A percentile compares a stretch with the other conserved stretches of the same genome.
These are phyloP conservation scores for Aspergillus novofumigatus DNA, from an alignment of 2,329 filamentous ascomycete species.

Conservation along the genomic window DNA sequence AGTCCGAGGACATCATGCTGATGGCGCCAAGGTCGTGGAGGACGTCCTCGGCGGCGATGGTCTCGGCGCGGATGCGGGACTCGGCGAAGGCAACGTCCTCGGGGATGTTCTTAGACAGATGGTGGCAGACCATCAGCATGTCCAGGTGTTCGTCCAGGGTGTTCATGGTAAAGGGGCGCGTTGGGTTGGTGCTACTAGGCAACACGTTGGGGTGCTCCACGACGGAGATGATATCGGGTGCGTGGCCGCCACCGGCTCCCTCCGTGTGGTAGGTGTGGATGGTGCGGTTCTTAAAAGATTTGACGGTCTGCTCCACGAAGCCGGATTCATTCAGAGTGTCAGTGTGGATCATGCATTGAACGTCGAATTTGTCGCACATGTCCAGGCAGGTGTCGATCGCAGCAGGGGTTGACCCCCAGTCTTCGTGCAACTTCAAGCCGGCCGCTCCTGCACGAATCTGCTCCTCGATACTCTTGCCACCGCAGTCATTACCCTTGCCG, in stretches of 20 bases:
- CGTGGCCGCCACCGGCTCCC: constrained; percentile 89
- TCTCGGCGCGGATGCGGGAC: constrained; percentile 89
- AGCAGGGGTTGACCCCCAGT: constrained; percentile 88
- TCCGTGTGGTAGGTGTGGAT: constrained; percentile 98
- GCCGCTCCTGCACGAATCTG: constrained; percentile 80
- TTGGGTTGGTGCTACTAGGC: constrained; percentile 88
- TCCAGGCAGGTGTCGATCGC: constrained; percentile 82
- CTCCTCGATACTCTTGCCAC: constrained; percentile 65
- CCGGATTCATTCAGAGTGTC: constrained; percentile 95
- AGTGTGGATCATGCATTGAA: constrained; percentile 92
- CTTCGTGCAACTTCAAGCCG: constrained; percentile 90
- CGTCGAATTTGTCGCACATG: constrained; percentile 85
- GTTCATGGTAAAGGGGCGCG: constrained; percentile 82
- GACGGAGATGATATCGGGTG: constrained; percentile 91
- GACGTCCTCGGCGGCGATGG: constrained; percentile 93
- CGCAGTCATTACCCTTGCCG: constrained; percentile 86
- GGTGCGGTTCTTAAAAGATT: constrained; percentile 77
- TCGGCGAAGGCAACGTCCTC: constrained; percentile 96
- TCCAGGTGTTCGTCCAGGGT: constrained; percentile 95
- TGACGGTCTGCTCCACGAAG: constrained; percentile 89
- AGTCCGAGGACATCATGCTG: constrained; percentile 95
- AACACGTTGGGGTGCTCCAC: constrained; percentile 86
- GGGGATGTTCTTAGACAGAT: constrained; percentile 85
- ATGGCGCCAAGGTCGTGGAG: constrained; percentile 93
- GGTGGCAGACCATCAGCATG: constrained; percentile 98